Conservation (phyloP, 2,329 filamentous ascomycete genomes). For the Cytospora piceae region DNA sequence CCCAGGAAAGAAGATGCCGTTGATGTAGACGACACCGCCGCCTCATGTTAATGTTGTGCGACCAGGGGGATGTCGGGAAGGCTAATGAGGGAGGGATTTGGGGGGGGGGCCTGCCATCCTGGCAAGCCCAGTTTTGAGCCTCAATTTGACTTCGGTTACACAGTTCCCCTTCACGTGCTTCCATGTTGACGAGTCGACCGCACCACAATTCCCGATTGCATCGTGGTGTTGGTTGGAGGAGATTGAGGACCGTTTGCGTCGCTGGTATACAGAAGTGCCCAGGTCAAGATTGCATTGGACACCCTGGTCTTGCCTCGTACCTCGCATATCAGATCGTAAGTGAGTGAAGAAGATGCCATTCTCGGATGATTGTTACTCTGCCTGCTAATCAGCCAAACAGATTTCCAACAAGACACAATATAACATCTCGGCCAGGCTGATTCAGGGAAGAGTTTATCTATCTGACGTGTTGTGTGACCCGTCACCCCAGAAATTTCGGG, state of each 20-base stretch:
- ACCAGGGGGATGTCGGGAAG: conserved; percentile 13
- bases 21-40: conserved; percentile 1
- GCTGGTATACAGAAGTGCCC: conserved; percentile 3
- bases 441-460: background rate
- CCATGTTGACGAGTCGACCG: background rate
- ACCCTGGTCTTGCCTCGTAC: conserved; percentile 2
- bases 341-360: background rate
- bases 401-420: background rate
- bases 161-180: conserved; percentile 16
- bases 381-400: background rate
- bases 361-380: background rate
- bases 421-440: background rate
- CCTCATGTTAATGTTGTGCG: conserved; percentile 11
- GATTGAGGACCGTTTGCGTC: background rate
- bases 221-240: background rate
- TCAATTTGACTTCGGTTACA: conserved; percentile 27
- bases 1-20: background rate
- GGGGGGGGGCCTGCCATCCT: background rate
- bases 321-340: background rate
- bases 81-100: conserved; percentile 2
- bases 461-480: conserved; percentile 2
- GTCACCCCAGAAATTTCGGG: background rate
- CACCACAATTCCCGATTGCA: background rate
- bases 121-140: conserved; percentile 20
- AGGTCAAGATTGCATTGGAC: conserved; percentile 5